Evolutionary conservation across 495 filamentous ascomycete genomes (phyloP), one percentile per base, ranked within the genome.

Genomic region (Aspergillus saccharolyticus): DNA sequence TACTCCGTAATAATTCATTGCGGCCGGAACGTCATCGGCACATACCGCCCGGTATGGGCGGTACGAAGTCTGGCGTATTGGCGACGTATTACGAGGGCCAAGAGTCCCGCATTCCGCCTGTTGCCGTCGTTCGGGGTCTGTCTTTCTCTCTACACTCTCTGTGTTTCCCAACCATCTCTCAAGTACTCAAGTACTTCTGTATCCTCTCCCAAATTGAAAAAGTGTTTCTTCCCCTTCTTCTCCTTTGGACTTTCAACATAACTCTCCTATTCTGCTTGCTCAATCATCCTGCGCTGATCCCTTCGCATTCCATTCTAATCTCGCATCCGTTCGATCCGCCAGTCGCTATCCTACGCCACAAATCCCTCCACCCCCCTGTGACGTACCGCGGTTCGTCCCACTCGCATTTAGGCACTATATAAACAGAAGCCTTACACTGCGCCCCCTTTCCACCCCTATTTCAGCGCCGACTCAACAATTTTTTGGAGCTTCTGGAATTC

Each of bases 11-110:
- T 49, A 39, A 44, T 56, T 54, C 42, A 39, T 53, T 52, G 47
- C 56, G 15, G 54, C 62, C 59, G 60, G 63, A 28, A 72, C 68
- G 68, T 70, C 67, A 72, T 74, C 63, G 33, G 33, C 33, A 12
- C 33, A 39, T 39, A 39, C 33, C 33, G 33, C 6, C 33, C 33
- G 33, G 33, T 39, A 39, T 12, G 33, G 14, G 33, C 5, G 33
- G 12, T 39, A 39, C 33, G 33, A 39, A 12, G 14, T 4, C 25
- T 5, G 10, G 7, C 33, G 33, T 39, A 39, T 39, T 39, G 33
- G 33, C 10, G 5, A 12, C 33, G 33, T 39, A 39, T 39, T 39
- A 39, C 33, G 33, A 39, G 33, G n/a, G 33, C 33, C 33, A 8
- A 39, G 33, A 39, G 7, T 39, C 33, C 66, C 63, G 57, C 58